Evolutionary conservation across 164 flowering plant genomes (phyloP), one percentile per base, ranked within the genome.

Genomic region (Annona cherimola): DNA sequence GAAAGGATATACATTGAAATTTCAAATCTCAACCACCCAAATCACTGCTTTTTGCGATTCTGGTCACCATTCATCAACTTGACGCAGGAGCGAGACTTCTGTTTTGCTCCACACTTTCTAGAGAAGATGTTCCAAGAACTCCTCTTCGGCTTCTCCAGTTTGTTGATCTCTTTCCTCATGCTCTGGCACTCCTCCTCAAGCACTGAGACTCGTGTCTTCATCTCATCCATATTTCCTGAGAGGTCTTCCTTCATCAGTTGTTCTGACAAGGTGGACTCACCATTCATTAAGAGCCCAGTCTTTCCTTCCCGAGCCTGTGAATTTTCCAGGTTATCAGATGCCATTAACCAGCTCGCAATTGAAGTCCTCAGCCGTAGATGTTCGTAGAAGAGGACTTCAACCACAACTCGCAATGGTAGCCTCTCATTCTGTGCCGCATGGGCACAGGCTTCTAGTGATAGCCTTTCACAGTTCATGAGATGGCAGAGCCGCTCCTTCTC

Each of bases 391-490:
- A 89, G 83, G 64, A 89, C 86, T 76, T 89, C 90, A 40, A 89
- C 89, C 1, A 89, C 81, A 41, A 86, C 89, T 67, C 90, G 71
- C 4, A 89, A 83, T 2, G 93, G 93, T 35, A 89, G 81, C 78
- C 93, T 77, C 78, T 86, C 93, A 54, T 89, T 89, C 74, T 87
- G 90, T 5, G 92, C 88, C 5, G 92, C 92, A 61, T 88, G 92
- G 3, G 89, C 86, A 85, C 87, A 82, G 45, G 88, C 93, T 69
- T 89, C 93, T 57, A 89, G 67, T 26, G 93, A 87, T 19, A 89
- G 86, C 76, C 87, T 89, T 82, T 89, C 90, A 73, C 88, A 89
- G 83, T 87, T 81, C 89, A 89, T 80, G 54, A 89, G 84, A 75
- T 88, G 76, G 83, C 93, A 87, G 45, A 89, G 60, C 70, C 84